Base-by-base conservation (phyloP, 192 early-diverging fungal genomes). In the Coemansia sp. region DNA sequence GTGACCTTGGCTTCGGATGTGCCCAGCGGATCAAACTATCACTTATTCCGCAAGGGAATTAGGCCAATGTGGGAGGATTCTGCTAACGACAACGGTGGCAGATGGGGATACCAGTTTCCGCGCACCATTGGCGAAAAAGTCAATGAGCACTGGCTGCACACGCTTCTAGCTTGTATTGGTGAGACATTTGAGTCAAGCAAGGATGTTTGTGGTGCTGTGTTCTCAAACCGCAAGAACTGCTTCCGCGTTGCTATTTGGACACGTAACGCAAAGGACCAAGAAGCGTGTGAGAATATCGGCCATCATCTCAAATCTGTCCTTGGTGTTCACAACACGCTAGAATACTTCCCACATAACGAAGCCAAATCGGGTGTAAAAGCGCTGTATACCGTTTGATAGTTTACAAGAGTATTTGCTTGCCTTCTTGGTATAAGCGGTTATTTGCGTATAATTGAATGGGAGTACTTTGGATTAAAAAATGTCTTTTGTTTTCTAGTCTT, bases 61-160 rank as follows among this genome's bases (percentile, higher is more conserved):
- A 87, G 89, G 76, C 97, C 95, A 9, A 89, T 90, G 88, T 97
- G 97, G 95, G 97, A 99, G 83, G 95, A 99, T 70, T 78, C 89
- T 11, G 88, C 83, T 45, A 99, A 99, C 87, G 86, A 81, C 48
- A 83, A 94, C 40, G 95, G 97, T 65, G 95, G 95, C 43, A 95
- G 95, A 77, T 97, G 95, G 92, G 88, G 88, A 58, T 84, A 92
- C 61, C 83, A 87, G 64, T 77, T 95, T 60, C 87, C 87, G 57
- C 86, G 90, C 69, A 90, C 89, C 68, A 85, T 87, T 19, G 89
- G 85, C 63, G 87, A 86, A 55, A 90, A 90, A 13, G 88, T 94
- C 66, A 92, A 96, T 76, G 85, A 87, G 45, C 80, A 87, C 63
- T 99, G 95, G 95, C 86, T 97, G 66, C 76, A 93, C 75, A 91